Evolutionary conservation across 805 yeast species (phyloP).

Genomic region (Martiniozyma abietophila): DNA sequence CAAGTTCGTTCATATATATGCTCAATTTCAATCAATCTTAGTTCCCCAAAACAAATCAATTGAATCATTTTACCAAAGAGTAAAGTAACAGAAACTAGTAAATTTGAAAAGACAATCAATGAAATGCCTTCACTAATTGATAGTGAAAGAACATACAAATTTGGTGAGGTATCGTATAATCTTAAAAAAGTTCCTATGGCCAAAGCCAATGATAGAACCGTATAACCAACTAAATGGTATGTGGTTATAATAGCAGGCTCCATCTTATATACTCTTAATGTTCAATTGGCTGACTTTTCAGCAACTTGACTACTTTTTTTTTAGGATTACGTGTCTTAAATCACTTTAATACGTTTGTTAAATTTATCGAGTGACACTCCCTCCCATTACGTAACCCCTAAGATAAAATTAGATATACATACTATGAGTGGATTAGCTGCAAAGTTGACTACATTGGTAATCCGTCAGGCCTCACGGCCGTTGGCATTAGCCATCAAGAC

Average conservation of each 20-base stretch:
- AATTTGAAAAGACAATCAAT: slow-evolving; percentile 32
- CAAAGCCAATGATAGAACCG: too few relatives aligned
- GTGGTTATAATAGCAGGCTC: too few relatives aligned
- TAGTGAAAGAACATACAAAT: slow-evolving; percentile 39
- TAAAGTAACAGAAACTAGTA: slow-evolving; percentile 30
- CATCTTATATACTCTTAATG: too few relatives aligned
- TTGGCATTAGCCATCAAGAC: background rate
- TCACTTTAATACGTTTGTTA: too few relatives aligned
- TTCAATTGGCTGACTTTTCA: too few relatives aligned
- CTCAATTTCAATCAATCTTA: slow-evolving; percentile 68
- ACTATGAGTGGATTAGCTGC: slow-evolving; percentile 1
- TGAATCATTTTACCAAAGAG: slow-evolving; percentile 41
- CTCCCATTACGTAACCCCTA: slow-evolving; percentile 8
- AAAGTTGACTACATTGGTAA: background rate
- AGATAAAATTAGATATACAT: background rate
- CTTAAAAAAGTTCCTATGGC: slow-evolving; percentile 29
- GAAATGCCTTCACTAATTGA: slow-evolving; percentile 43
- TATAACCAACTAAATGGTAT: too few relatives aligned
- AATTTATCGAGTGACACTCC: too few relatives aligned
- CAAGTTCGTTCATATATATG: slow-evolving; percentile 61
- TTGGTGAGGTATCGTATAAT: slow-evolving; percentile 36
- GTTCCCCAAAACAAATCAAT: slow-evolving; percentile 56
- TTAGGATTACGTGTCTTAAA: too few relatives aligned
- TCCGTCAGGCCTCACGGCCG: slow-evolving; percentile 1
- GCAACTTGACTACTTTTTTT: too few relatives aligned